Evolutionary conservation across 257 asterid genomes (phyloP).

Genomic region (Rubia yunnanensis): DNA sequence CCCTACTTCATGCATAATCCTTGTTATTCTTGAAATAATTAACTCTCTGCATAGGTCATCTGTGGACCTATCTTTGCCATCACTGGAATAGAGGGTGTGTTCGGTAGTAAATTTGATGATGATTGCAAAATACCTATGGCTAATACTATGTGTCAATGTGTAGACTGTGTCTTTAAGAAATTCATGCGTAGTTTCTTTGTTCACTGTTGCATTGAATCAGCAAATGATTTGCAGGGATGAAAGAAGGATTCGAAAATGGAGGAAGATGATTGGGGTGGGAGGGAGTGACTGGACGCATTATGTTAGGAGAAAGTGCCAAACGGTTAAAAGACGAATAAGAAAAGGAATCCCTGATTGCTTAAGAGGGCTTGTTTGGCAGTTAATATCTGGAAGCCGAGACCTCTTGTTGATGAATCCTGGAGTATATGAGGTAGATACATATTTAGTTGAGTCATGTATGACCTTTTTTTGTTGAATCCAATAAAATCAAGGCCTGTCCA

Average conservation of each 20-base stretch:
- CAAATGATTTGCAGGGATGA: constrained; percentile 55
- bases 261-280: constrained; percentile 98
- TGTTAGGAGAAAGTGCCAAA: constrained; percentile 85
- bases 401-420: constrained; percentile 97
- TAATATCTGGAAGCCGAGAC: constrained; percentile 96
- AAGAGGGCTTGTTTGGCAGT: constrained; percentile 97
- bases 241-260: constrained; percentile 92
- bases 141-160: neutral
- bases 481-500: neutral
- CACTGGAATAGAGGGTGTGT: neutral
- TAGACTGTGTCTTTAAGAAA: neutral
- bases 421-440: constrained; percentile 76
- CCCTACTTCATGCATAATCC: neutral
- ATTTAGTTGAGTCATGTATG: constrained; percentile 5
- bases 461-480: neutral
- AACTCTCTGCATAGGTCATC: neutral
- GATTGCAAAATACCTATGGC: neutral
- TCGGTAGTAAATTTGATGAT: neutral
- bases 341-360: constrained; percentile 99
- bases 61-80: neutral
- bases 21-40: neutral
- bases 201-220: constrained; percentile 3
- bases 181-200: neutral
- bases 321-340: constrained; percentile 89
- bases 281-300: constrained; percentile 99